Conservation (phyloP, 2,329 filamentous ascomycete species). For the Colletotrichum neosansevieriae region DNA sequence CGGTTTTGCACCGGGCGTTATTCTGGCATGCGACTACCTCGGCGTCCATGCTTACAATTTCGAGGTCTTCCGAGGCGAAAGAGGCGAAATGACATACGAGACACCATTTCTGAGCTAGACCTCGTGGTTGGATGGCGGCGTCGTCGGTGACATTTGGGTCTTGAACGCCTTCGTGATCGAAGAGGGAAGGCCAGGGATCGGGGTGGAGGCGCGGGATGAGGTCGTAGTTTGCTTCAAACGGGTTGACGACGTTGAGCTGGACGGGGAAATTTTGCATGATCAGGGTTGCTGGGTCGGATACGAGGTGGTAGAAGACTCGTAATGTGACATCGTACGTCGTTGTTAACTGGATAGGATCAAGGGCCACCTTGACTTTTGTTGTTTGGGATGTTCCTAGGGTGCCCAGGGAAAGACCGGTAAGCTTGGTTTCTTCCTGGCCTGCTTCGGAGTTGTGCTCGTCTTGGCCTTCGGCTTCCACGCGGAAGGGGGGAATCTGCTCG, state of each 20-base stretch:
- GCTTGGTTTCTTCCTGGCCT: slow-evolving; percentile 56
- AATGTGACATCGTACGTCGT: slow-evolving; percentile 76
- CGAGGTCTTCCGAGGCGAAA: slow-evolving; percentile 79
- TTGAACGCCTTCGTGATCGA: slow-evolving; percentile 69
- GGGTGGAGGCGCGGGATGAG: slow-evolving; percentile 82
- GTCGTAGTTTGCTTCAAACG: slow-evolving; percentile 94
- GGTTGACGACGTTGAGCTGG: slow-evolving; percentile 79
- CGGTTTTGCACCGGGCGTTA: slow-evolving; percentile 69
- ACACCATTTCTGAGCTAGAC: slow-evolving; percentile 85
- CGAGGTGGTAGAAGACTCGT: slow-evolving; percentile 81
- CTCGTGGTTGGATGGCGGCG: slow-evolving; percentile 54
- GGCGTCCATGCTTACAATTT: slow-evolving; percentile 72
- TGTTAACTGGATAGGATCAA: slow-evolving; percentile 63
- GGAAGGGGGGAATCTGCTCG: slow-evolving; percentile 61
- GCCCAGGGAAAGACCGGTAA: slow-evolving; percentile 58
- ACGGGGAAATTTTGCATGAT: slow-evolving; percentile 80
- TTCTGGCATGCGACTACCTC: slow-evolving; percentile 71
- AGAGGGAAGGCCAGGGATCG: slow-evolving; percentile 89
- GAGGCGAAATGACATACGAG: slow-evolving; percentile 80
- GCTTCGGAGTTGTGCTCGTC: slow-evolving; percentile 49
- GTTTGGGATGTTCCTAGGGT: slow-evolving; percentile 61
- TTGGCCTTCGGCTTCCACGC: slow-evolving; percentile 53
- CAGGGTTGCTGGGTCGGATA: slow-evolving; percentile 83
- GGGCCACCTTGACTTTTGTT: slow-evolving; percentile 58
- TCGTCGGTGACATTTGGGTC: slow-evolving; percentile 50